Percentiles rank a stretch among this genome's conserved stretches.
These are phyloP conservation scores for Uromyces viciae-fabae DNA, from an alignment of 1,284 basidiomycete genomes.

Conservation along the genomic window DNA sequence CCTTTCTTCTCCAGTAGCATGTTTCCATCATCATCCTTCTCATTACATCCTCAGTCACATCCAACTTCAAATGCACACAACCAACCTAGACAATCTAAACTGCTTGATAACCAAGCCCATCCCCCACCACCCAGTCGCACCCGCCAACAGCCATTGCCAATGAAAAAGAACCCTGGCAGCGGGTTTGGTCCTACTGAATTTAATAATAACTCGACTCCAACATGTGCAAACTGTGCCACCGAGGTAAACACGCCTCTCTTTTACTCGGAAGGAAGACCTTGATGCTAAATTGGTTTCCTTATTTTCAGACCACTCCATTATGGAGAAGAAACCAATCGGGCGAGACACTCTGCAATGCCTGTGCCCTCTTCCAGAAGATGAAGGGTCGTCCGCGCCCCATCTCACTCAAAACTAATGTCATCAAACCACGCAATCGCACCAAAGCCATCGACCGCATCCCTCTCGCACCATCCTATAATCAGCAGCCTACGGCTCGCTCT, in stretches of 20 bases:
- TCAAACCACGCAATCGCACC: slow-evolving; percentile 52
- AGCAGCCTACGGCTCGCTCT: background rate
- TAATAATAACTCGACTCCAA: too few species aligned
- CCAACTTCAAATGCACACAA: too few species aligned
- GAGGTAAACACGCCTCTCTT: background rate
- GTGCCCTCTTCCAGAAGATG: slow-evolving; percentile 54
- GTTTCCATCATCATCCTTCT: too few species aligned
- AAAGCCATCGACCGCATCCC: slow-evolving; percentile 46
- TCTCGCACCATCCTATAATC: background rate
- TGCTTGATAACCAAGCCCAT: too few species aligned
- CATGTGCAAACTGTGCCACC: slow-evolving; percentile 24
- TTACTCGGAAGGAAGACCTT: background rate
- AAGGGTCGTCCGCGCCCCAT: slow-evolving; percentile 53
- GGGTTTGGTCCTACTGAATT: too few species aligned
- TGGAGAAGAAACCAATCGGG: slow-evolving; percentile 53
- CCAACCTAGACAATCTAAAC: too few species aligned
- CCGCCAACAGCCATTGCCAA: too few species aligned
- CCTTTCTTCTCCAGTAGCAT: too few species aligned
- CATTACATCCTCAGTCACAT: too few species aligned
- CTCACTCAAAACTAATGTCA: slow-evolving; percentile 54
- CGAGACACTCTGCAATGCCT: slow-evolving; percentile 53
- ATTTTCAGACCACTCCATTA: slow-evolving; percentile 50
- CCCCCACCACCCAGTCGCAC: too few species aligned
- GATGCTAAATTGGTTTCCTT: background rate
- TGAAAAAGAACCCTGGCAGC: too few species aligned